Evolutionary conservation across 805 yeast genomes (phyloP), one percentile per base, ranked within the genome.

Genomic region (Millerago galiae): DNA sequence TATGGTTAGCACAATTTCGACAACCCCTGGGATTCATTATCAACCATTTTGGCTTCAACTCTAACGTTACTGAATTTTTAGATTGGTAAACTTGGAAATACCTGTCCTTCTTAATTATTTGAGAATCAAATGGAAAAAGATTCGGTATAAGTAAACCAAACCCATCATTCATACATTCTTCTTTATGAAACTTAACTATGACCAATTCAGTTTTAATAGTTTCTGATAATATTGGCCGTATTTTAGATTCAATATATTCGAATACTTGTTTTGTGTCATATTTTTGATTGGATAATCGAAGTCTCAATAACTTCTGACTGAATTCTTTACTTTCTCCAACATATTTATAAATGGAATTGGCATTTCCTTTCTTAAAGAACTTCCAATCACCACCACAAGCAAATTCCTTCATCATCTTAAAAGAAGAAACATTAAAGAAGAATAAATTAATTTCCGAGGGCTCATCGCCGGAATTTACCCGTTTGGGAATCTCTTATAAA

Each of bases 41-140:
- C 27, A 79, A 62, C 84, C 84, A 79, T 56, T 79, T 79, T 1
- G 85, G 85, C 53, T 79, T 79, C 50, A 78, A 63, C 48, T 79
- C 81, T 12, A 74, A 53, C 2, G 67, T 61, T 2, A 59, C 26
- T 2, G 18, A 11, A 3, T 35, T 41, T 33, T 56, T 56, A 39
- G 51, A 45, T 15, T 46, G 32, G 9, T 44, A 43, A 8, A 71
- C 50, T 13, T 63, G 66, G 46, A 63, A 66, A 44, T 67, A 61
- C 29, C 69, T 70, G 26, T 67, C 66, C 14, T 62, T 52, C 9
- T 39, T 43, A 6, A 59, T 52, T 29, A 59, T 52, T 15, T 52
- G 42, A 24, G 63, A 64, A 17, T 62, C 51, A 1, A 64, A 63
- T 34, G 62, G 61, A 8, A 71, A 42, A 8, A 71, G 56, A 48